These are phyloP conservation scores for Cercospora sojina DNA, from an alignment of 2,329 filamentous ascomycete species.

Conservation along the genomic window DNA sequence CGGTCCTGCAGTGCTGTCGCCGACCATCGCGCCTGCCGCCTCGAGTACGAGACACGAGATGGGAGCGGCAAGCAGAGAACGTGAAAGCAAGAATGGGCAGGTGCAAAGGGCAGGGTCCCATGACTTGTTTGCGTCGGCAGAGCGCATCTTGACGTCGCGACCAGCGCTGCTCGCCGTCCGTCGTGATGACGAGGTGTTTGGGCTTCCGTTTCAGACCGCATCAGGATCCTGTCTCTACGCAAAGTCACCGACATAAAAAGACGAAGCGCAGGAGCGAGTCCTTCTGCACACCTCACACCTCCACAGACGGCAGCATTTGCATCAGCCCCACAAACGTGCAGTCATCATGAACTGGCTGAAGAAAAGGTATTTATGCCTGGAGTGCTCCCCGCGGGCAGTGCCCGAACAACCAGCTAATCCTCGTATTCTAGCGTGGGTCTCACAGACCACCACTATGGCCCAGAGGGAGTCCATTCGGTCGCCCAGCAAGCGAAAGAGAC, in stretches of 20 bases:
- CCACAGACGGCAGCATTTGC: background rate
- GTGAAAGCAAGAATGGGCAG: background rate
- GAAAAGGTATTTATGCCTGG: conserved; percentile 66
- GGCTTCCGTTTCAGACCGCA: conserved; percentile 5
- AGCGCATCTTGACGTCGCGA: background rate
- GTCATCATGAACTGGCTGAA: conserved; percentile 92
- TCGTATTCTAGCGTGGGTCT: conserved; percentile 61
- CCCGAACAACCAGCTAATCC: conserved; percentile 26
- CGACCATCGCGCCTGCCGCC: background rate
- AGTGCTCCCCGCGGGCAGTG: conserved; percentile 17
- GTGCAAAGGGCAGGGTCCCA: background rate
- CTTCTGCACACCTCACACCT: background rate
- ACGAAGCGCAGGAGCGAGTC: background rate
- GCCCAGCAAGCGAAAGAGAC: conserved; percentile 74
- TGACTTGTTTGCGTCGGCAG: conserved; percentile 2
- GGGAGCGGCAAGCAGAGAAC: background rate
- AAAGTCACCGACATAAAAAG: background rate
- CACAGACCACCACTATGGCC: conserved; percentile 93
- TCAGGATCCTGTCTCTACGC: background rate
- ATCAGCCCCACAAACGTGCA: background rate
- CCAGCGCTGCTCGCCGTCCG: background rate
- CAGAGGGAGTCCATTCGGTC: conserved; percentile 81
- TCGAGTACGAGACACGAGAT: background rate
- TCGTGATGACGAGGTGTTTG: conserved; percentile 2
- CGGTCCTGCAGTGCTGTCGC: background rate